Conservation (phyloP, 2,329 filamentous ascomycete genomes). For the Raffaelea deltoideospora region DNA sequence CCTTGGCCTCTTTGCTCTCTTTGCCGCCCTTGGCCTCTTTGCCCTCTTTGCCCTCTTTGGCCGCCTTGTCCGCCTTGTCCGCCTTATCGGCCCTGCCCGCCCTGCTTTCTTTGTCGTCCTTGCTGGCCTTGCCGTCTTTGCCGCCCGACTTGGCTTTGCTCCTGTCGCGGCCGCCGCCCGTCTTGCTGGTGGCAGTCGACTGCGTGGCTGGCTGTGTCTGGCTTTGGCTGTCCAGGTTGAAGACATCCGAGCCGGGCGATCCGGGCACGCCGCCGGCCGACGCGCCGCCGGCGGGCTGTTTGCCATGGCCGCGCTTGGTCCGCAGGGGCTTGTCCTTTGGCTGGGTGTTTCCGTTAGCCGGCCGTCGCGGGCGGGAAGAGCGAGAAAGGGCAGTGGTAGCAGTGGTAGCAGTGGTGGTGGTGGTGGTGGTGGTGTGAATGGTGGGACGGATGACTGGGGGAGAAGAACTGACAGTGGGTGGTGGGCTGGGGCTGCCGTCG, state of each 20-base stretch:
- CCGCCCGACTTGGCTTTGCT: no score
- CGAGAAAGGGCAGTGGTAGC: conserved; percentile 4
- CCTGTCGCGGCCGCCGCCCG: neutral
- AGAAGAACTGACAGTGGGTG: conserved; percentile 57
- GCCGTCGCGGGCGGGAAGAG: conserved; percentile 3
- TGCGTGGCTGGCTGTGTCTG: conserved; percentile 11
- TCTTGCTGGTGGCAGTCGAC: neutral
- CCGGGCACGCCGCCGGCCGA: conserved; percentile 27
- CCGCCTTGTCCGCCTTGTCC: no score
- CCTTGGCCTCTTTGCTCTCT: conserved; percentile 15
- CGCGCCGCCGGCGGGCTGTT: conserved; percentile 28
- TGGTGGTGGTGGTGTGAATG: no score
- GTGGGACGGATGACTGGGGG: no score
- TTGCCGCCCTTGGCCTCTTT: conserved; percentile 19
- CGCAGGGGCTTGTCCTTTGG: conserved; percentile 66
- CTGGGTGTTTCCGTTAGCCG: no score
- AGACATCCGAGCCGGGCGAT: conserved; percentile 36
- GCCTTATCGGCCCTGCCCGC: conserved; percentile 14
- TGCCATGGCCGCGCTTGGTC: conserved; percentile 57
- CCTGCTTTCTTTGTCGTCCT: conserved; percentile 2
- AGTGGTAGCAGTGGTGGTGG: no score
- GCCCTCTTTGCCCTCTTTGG: no score
- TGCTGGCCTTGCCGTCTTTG: conserved; percentile 18
- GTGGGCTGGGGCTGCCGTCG: conserved; percentile 65
- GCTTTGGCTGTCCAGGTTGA: conserved; percentile 31